Percentiles rank a stretch among this genome's conserved stretches.
Conservation (phyloP, 176 grass and related monocot genomes). For the Ensete glaucum region DNA sequence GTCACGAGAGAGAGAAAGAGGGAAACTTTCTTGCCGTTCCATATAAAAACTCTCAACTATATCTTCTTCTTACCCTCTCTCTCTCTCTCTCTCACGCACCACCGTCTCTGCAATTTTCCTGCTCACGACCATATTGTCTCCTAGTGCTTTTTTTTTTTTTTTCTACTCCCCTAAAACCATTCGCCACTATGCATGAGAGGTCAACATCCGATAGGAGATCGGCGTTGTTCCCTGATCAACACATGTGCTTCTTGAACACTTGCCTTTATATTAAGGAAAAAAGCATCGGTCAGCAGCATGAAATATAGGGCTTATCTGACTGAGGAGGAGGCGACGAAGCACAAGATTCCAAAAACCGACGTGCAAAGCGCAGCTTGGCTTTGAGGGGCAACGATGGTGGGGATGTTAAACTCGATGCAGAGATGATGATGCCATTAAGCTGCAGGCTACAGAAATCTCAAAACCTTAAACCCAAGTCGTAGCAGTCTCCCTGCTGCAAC, state of each 20-base stretch:
- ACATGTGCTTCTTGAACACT: background rate
- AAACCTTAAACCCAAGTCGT: background rate
- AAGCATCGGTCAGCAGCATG: background rate
- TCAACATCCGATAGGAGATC: slow-evolving; percentile 49
- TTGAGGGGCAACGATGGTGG: background rate
- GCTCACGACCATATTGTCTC: background rate
- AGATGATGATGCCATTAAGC: too few species aligned
- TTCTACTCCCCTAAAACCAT: background rate
- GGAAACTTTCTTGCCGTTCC: slow-evolving; percentile 21
- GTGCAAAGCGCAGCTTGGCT: background rate
- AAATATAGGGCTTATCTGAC: too few species aligned
- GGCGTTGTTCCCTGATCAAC: background rate
- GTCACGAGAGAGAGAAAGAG: background rate
- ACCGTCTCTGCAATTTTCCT: slow-evolving; percentile 7
- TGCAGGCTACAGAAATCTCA: background rate
- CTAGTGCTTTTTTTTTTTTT: slow-evolving; percentile 1
- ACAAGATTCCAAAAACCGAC: too few species aligned
- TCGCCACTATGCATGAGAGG: slow-evolving; percentile 28
- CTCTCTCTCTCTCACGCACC: slow-evolving; percentile 2
- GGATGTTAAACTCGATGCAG: background rate
- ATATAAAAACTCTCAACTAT: slow-evolving; percentile 64
- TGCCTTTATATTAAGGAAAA: background rate
- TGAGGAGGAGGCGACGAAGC: too few species aligned
- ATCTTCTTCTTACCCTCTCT: slow-evolving; percentile 29
- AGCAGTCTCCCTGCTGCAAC: background rate